Percentiles rank a stretch among this genome's conserved stretches.
These are phyloP conservation scores for Orbilia oligospora DNA, from an alignment of 2,329 filamentous ascomycete genomes.

Conservation along the genomic window DNA sequence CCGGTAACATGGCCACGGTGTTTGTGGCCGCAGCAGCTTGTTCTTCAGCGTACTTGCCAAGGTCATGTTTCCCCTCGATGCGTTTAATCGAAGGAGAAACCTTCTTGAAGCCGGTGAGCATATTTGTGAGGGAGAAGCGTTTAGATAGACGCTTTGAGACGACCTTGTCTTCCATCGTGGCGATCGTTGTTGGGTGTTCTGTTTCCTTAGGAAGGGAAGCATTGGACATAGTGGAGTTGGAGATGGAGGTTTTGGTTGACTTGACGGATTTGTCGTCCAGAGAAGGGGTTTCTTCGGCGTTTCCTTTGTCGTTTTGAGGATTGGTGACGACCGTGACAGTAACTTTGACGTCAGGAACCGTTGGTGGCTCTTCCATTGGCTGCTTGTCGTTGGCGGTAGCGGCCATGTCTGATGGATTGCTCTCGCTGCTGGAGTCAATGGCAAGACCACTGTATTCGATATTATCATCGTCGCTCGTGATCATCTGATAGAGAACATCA, in stretches of 20 bases:
- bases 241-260: neutral
- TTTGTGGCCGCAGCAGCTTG: constrained; percentile 1
- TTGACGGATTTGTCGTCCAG: neutral
- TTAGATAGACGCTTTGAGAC: constrained; percentile 17
- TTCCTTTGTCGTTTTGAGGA: too few species aligned
- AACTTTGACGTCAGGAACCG: neutral
- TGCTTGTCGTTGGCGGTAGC: neutral
- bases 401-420: neutral
- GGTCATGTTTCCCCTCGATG: constrained; percentile 21
- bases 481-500: neutral
- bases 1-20: neutral
- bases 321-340: neutral
- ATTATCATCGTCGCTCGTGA: neutral
- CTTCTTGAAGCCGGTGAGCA: constrained; percentile 23
- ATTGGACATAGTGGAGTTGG: neutral
- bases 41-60: constrained; percentile 16
- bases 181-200: neutral
- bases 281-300: constrained; percentile 5
- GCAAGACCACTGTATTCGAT: constrained; percentile 38
- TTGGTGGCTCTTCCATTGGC: neutral
- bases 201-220: neutral
- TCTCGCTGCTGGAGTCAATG: constrained; percentile 30
- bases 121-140: constrained; percentile 31
- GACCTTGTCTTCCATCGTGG: neutral
- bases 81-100: constrained; percentile 21